Base-by-base conservation (phyloP, 805 yeast genomes). In the Suhomyces prunicola region DNA sequence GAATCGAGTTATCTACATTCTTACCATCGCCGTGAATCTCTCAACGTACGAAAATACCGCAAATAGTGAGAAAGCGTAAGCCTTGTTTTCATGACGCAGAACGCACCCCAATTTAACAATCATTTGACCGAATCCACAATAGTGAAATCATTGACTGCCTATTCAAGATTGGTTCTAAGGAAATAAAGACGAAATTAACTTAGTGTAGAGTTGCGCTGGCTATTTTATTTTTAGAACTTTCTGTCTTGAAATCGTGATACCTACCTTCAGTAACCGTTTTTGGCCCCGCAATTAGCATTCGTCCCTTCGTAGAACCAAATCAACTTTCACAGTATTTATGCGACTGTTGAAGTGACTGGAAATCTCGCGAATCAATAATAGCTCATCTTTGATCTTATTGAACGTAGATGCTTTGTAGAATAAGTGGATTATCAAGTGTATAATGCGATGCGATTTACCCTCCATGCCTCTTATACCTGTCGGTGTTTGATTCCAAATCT, bases 321-420 rank as follows among this genome's bases (percentile, higher is more conserved):
- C 46, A n/a, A 48, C 44, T 17, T 35, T 39, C 10, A 48, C 46
- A n/a, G 24, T 22, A 27, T 48, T 48, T 12, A 22, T 33, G 17
- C 33, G 13, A 13, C 13, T 24, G 27, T 40, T 27, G 29, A 48
- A 48, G 13, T 26, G 41, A 23, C 39, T 44, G 27, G 50, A 47
- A 22, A 47, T 31, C 15, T 40, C 41, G 12, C 51, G 47, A 13
- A 54, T 39, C 24, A 41, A 48, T 33, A 50, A 47, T 26, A 54
- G 44, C 33, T 48, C 51, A 42, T 54, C 56, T 44, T 50, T 50
- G 29, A 54, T 45, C 15, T 44, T 48, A 42, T 50, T 23, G 29
- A 54, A 50, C 5, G 56, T 35, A 13, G 49, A 47, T 29, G 44
- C 33, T 7, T 46, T 50, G 41, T 54, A 54, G 53, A 50, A 29